Conservation (phyloP, 1,284 basidiomycete genomes). For the Austroboletus sp. region DNA sequence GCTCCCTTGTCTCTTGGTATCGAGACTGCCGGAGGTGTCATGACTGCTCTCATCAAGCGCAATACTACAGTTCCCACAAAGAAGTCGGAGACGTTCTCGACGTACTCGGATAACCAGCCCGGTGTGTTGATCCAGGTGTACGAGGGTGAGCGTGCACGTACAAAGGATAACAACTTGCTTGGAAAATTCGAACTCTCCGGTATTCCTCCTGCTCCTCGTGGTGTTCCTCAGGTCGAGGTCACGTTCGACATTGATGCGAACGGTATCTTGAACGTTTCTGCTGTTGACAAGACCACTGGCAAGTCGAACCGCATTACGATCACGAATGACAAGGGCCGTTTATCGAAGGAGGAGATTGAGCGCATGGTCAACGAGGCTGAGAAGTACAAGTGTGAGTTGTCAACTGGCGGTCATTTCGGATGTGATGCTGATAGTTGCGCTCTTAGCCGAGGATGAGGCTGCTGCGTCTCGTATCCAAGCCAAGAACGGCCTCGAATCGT, state of each 20-base stretch:
- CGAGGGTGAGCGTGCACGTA: conserved; percentile 98
- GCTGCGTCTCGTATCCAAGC: conserved; percentile 77
- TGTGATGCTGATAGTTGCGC: conserved; percentile 19
- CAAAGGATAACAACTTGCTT: conserved; percentile 98
- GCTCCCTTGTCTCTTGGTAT: conserved; percentile 95
- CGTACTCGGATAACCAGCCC: conserved; percentile 98
- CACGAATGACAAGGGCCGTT: conserved; percentile 97
- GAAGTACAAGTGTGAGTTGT: conserved; percentile 72
- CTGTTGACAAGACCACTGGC: conserved; percentile 95
- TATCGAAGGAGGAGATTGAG: conserved; percentile 98
- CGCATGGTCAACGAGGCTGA: conserved; percentile 92
- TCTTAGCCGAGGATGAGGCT: conserved; percentile 69
- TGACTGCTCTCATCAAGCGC: conserved; percentile 94
- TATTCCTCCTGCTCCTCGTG: conserved; percentile 96
- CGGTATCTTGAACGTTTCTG: conserved; percentile 95
- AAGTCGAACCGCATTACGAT: conserved; percentile 95
- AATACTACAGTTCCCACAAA: conserved; percentile 99
- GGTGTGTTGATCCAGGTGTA: conserved; percentile 98
- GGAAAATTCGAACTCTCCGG: conserved; percentile 98
- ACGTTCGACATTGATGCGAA: conserved; percentile 99
- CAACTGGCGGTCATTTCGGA: not conserved
- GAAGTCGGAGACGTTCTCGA: conserved; percentile 98
- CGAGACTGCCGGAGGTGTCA: conserved; percentile 98
- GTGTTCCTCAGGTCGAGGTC: conserved; percentile 96
- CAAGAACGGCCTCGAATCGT: conserved; percentile 89